Evolutionary conservation across 768 basidiomycete genomes (phyloP), one percentile per base, ranked within the genome.

Genomic region (Boletus rubroflammeus): DNA sequence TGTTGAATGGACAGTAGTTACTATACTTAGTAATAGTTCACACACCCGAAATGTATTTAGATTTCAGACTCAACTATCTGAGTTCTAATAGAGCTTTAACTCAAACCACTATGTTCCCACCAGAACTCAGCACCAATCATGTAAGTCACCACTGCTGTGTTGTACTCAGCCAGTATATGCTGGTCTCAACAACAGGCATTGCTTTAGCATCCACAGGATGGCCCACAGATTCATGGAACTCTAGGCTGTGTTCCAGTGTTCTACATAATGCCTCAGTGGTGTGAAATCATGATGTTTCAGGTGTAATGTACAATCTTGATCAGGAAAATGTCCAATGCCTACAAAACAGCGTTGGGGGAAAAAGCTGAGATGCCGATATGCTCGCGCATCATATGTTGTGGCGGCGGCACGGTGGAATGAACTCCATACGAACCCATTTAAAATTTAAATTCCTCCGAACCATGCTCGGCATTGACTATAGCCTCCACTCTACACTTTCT

Each of bases 191-290:
- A 25, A 34, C 31, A 49, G 32, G n/a, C 26, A 26, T 52, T 25
- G 11, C 21, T 25, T 39, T 38, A 2, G n/a, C 19, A 31, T 38
- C 29, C 38, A 54, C 53, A 54, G 51, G 51, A 54, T 35, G 51
- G 51, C 26, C 9, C 15, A 9, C n/a, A 5, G 6, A 41, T 5
- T 34, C 39, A 41, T 7, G 51, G 50, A 53, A 8, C 31, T 17
- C 15, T 32, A 14, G 2, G 3, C 17, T 15, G 10, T 6, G 5
- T n/a, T 40, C 29, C 40, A 5, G 23, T 17, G 6, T 17, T 32
- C 28, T 14, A 17, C 8, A 11, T 14, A 29, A 21, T n/a, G 10
- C 32, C 38, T 26, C 15, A 35, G 15, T 19, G n/a, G 6, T 40
- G 2, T 3, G 31, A 34, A 53, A n/a, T n/a, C n/a, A n/a, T n/a